phyloP scores from a whole-genome alignment of 23 red algal species.

The Cyanidiococcus yangmingshanensis region DNA sequence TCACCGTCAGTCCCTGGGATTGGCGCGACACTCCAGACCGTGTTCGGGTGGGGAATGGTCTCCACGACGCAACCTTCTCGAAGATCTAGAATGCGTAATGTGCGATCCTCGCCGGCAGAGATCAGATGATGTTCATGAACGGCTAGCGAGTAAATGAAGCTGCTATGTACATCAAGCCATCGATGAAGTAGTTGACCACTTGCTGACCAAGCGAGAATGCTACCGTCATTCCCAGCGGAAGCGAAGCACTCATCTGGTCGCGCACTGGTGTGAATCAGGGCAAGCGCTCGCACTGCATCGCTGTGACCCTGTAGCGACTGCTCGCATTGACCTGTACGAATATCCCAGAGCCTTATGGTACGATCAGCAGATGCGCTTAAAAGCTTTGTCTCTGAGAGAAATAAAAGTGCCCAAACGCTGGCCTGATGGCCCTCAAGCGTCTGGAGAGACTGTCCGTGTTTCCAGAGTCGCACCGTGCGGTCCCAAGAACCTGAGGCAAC shows the following conservation, averaged over 20 bases:
- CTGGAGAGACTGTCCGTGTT: conserved; percentile 21
- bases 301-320: conserved; percentile 32
- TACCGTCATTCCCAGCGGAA: conserved; percentile 54
- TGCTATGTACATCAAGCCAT: neutral
- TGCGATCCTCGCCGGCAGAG: conserved; percentile 1
- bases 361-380: conserved; percentile 51
- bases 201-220: conserved; percentile 33
- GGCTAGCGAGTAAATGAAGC: neutral
- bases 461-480: conserved; percentile 60
- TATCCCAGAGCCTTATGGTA: conserved; percentile 45
- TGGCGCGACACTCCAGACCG: neutral
- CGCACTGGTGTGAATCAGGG: neutral
- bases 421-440: conserved; percentile 50
- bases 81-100: neutral
- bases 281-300: conserved; percentile 59
- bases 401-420: conserved; percentile 51
- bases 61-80: neutral
- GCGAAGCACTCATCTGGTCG: conserved; percentile 34
- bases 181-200: neutral
- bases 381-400: conserved; percentile 27
- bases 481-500: conserved; percentile 48
- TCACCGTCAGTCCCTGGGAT: neutral
- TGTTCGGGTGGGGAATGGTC: neutral
- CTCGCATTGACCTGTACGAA: conserved; percentile 1
- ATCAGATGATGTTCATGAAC: neutral